Base-by-base conservation (phyloP, 2,329 filamentous ascomycete species). In the Metarhizium brunneum region DNA sequence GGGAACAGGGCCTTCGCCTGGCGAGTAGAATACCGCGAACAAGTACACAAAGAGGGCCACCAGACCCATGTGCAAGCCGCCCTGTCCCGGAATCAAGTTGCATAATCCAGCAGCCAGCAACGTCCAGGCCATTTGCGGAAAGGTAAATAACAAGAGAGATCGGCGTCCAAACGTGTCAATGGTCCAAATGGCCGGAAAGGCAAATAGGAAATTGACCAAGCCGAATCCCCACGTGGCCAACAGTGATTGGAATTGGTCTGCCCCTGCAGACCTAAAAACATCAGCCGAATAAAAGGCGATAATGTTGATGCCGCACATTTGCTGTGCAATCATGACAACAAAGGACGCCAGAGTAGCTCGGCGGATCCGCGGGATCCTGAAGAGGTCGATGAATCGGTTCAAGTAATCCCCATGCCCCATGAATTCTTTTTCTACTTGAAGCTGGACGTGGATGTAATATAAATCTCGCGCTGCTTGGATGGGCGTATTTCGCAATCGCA, bases 251-350 rank as follows among this genome's bases (percentile, higher is more conserved):
- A 78, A 79, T 1, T 76, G 68, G 47, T 57, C 68, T 40, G 82
- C 81, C 4, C 84, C 84, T 2, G 85, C 79, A 1, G 85, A 67
- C 36, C 68, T 62, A 63, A 85, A 85, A 16, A 85, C 74, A 5
- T 83, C 85, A 0, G 83, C 84, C 0, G 82, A 86, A 69, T 91
- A 90, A 68, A 90, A 90, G 1, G 86, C 84, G 55, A 90, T 86
- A 56, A 90, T 87, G 65, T 89, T 88, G 68, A 87, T 79, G 53
- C 71, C 80, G 62, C 84, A 87, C 79, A 87, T 84, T 68, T 88
- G 84, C 68, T 88, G 85, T 0, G 83, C 84, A 63, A 88, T 84
- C 90, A 95, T 95, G 61, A 92, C 88, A 1, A 84, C 83, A 60
- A 85, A 88, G 1, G 88, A 87, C 6, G 89, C 90, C 35, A 88